Conservation (phyloP, 768 basidiomycete genomes). For the Rossbeevera mucosa region DNA sequence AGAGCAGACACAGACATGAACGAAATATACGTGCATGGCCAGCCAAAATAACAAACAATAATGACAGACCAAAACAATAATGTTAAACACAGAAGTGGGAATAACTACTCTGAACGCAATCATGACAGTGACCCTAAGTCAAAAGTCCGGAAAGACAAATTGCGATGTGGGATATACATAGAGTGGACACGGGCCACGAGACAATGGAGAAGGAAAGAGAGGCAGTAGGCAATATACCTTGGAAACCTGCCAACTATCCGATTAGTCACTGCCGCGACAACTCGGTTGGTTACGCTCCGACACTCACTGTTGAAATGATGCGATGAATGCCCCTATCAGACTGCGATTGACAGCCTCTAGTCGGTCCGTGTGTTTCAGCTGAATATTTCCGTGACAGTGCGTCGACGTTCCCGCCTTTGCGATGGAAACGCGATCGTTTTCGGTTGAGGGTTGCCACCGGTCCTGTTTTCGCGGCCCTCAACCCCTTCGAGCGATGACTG, state of each 20-base stretch:
- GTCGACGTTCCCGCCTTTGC: constrained; percentile 39
- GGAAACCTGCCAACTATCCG: neutral
- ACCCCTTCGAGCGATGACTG: constrained; percentile 44
- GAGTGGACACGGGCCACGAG: neutral
- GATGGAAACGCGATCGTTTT: constrained; percentile 33
- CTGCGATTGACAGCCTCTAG: constrained; percentile 10
- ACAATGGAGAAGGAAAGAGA: neutral
- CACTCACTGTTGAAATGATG: constrained; percentile 18
- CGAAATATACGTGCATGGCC: constrained; percentile 22
- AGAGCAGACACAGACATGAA: constrained; percentile 16
- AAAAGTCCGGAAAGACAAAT: constrained; percentile 10
- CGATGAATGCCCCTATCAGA: neutral
- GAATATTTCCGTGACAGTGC: constrained; percentile 51
- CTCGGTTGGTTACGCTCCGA: neutral
- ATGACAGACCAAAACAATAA: constrained; percentile 25
- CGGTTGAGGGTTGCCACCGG: constrained; percentile 33
- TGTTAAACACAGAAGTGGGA: constrained; percentile 26
- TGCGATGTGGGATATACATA: neutral
- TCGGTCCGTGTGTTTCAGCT: constrained; percentile 12
- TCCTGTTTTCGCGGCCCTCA: constrained; percentile 24
- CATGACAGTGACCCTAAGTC: constrained; percentile 11
- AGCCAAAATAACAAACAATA: constrained; percentile 23
- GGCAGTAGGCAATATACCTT: constrained; percentile 19
- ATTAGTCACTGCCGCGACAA: neutral
- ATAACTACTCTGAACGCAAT: neutral